Base-by-base conservation (phyloP, 2,329 filamentous ascomycete genomes). In the Sporothrix pallida region DNA sequence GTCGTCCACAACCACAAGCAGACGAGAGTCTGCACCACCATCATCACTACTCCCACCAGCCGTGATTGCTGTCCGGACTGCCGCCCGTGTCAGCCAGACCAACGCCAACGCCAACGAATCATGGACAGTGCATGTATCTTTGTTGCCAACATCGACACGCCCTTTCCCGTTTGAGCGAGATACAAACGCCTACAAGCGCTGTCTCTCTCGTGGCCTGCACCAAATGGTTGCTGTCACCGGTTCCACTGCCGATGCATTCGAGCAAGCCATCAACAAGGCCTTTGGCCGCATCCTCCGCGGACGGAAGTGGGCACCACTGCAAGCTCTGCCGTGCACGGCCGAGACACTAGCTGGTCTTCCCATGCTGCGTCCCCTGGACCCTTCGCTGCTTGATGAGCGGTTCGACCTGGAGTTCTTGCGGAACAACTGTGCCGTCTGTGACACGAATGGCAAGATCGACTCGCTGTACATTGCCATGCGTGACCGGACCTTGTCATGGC, bases 131-230 rank as follows among this genome's bases (percentile, higher is more conserved):
- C 88, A 90, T 77, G 83, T 90, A 50, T 90, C 88, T 2, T 83
- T 90, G 13, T 82, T 90, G 52, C 88, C 88, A 3, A 86, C 84
- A 65, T 83, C 82, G 13, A 83, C 83, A 48, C 85, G 87, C 73
- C 86, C 87, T 4, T 89, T 89, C 76, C 88, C 88, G 0, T 90
- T 90, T 78, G 88, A 90, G 79, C 88, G 88, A 78, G 87, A 89
- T 76, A 89, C 88, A 15, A 86, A 83, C 56, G 87, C 88, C 3
- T 90, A 90, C 79, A 89, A 89, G 78, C 84, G 88, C 60, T 89
- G 87, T 62, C 82, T 90, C 4, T 90, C 88, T 15, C 86, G 88
- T 17, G 88, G 88, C 2, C 83, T 90, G 62, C 88, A 90, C 76
- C 86, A 86, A 74, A 86, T 88, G 80, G 82, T 90, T 20, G 86